Base-by-base conservation (phyloP, 108 stramenopile species). In the Skeletonema marinoi region DNA sequence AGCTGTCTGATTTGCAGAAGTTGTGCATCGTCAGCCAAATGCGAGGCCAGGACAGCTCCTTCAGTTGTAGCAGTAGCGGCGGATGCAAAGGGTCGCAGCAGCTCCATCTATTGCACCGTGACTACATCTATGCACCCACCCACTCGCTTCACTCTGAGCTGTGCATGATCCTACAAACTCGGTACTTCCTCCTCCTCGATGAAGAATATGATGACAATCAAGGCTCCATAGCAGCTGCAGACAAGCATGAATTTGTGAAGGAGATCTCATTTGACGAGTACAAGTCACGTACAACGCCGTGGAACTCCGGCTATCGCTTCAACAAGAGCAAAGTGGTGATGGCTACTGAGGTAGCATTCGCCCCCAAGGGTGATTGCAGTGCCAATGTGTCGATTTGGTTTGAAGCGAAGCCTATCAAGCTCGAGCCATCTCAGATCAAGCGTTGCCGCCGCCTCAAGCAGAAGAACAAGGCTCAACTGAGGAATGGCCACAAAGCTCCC, bases 121-220 rank as follows among this genome's bases (percentile, higher is more conserved):
- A 56, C 25, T 94, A 80, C 81, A 86, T 86, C 74, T 96, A 87
- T 71, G 81, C 85, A 32, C 95, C 95, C 9, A 70, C 89, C 59
- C 95, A 96, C 70, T 32, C 85, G 14, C 87, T 96, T 70, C 80
- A 83, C 54, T 86, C 85, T 36, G 89, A 90, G 68, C 82, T 93
- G 16, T 96, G 95, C 78, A 91, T 96, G 93, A 84, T 93, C 17
- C 87, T 96, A 41, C 91, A 92, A 58, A 86, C 88, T 38, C 78
- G 89, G 30, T 89, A 87, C 65, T 96, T 93, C 78, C 64, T 70
- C 14, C 48, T 90, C 21, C 19, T 25, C 25, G n/a, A 56, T 10
- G 54, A 29, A 1, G 50, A 51, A 7, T 12, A 19, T 3, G 19
- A 7, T 51, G 0, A 25, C 0, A 14, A 51, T 51, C 19, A 19